Conservation (phyloP, 2,329 filamentous ascomycete species). For the Neonectria magnoliae region DNA sequence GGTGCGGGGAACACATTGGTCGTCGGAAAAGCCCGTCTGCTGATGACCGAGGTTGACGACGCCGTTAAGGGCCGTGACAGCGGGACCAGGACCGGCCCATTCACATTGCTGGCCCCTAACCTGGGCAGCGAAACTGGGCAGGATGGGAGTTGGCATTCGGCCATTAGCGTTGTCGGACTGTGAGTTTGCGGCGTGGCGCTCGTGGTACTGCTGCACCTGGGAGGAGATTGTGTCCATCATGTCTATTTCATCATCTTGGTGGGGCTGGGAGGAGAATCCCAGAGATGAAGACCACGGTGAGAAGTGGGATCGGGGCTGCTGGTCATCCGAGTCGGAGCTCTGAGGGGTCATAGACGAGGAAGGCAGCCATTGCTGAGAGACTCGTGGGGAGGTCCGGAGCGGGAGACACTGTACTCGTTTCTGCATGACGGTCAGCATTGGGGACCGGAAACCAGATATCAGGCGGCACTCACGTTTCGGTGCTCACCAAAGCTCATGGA, state of each 20-base stretch:
- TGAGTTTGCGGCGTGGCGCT: constrained; percentile 24
- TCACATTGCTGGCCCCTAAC: constrained; percentile 63
- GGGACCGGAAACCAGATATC: neutral
- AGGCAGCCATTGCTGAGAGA: constrained; percentile 43
- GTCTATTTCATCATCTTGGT: constrained; percentile 58
- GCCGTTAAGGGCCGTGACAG: constrained; percentile 48
- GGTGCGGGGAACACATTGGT: constrained; percentile 60
- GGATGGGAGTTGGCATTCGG: constrained; percentile 69
- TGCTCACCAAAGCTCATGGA: constrained; percentile 60
- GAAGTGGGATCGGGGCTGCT: constrained; percentile 44
- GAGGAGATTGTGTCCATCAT: constrained; percentile 57
- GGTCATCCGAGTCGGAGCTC: constrained; percentile 53
- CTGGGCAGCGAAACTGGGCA: constrained; percentile 66
- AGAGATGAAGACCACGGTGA: constrained; percentile 47
- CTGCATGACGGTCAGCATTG: constrained; percentile 46
- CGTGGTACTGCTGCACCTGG: constrained; percentile 23
- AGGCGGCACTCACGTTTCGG: constrained; percentile 54
- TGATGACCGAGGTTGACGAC: constrained; percentile 53
- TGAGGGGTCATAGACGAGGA: constrained; percentile 51
- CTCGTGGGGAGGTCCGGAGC: constrained; percentile 56
- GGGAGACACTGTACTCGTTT: constrained; percentile 66
- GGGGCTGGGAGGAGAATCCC: constrained; percentile 24
- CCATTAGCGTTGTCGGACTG: constrained; percentile 47
- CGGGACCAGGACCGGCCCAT: constrained; percentile 47
- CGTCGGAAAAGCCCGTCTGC: constrained; percentile 51